Evolutionary conservation across 306 rosid species (phyloP), one percentile per base, ranked within the genome.

Genomic region (Rosa rugosa): DNA sequence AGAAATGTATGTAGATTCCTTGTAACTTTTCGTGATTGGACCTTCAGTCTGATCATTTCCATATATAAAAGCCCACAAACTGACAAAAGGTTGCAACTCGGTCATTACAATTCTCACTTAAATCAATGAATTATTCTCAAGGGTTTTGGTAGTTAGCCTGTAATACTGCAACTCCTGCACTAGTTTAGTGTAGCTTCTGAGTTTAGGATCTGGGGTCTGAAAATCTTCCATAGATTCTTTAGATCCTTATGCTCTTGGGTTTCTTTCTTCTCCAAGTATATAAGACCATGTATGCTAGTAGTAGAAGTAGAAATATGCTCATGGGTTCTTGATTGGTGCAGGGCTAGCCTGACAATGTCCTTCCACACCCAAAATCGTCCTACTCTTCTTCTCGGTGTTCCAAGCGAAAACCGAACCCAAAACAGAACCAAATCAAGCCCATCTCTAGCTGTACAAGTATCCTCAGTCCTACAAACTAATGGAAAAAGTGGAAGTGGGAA

Each of bases 401-500:
- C 75, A 41, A 78, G 75, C 8, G 62, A 78, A 81, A 87, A 76
- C 18, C 78, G 80, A 66, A 59, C 71, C 73, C 63, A 13, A 12
- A 36, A 73, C 66, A 85, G 75, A 80, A 69, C 65, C 68, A 85
- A 83, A 81, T 18, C 82, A 66, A 85, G 83, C 68, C 75, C 71
- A 56, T 81, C 42, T 69, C 53, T 73, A 54, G 57, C 78, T 40
- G 72, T 84, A 2, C 86, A 77, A 71, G 75, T 81, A 60, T 89
- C 83, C 76, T 84, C 90, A 75, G 82, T 81, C 51, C 62, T 77
- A 20, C 79, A 83, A 44, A 83, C 83, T 70, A 85, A 83, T 77
- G 87, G 71, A 67, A 41, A 82, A 59, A 84, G 80, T 88, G 94
- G 84, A 42, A 75, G 83, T 59, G 71, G 25, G 50, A 75, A 84